Percentiles rank a stretch among this genome's conserved stretches.
phyloP scores from a whole-genome alignment of 768 basidiomycete genomes.

The Galerina sulciceps region DNA sequence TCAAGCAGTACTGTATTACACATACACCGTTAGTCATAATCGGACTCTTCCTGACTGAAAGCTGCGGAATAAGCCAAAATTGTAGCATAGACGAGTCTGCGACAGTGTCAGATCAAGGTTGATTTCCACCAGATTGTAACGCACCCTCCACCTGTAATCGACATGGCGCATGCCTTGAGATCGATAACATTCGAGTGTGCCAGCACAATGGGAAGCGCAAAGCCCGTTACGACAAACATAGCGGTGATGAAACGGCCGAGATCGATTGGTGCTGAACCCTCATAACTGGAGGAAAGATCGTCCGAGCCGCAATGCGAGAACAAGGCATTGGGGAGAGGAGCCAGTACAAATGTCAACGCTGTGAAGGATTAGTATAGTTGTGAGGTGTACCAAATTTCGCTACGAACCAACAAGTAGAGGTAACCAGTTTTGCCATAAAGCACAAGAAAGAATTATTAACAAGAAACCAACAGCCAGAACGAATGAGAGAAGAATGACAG shows the following conservation, averaged over 20 bases:
- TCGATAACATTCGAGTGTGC: conserved; percentile 91
- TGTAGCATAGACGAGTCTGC: conserved; percentile 85
- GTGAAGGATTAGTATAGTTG: conserved; percentile 3
- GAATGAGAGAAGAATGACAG: conserved; percentile 95
- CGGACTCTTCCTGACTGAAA: conserved; percentile 82
- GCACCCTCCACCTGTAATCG: conserved; percentile 90
- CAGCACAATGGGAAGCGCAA: conserved; percentile 89
- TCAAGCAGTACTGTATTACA: conserved; percentile 10
- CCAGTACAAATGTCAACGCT: conserved; percentile 95
- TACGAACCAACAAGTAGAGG: conserved; percentile 92
- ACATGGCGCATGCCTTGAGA: conserved; percentile 89
- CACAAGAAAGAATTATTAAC: conserved; percentile 96
- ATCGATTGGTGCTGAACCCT: conserved; percentile 74
- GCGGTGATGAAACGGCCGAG: conserved; percentile 95
- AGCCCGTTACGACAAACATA: conserved; percentile 88
- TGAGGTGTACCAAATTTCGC: not conserved
- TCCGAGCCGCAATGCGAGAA: conserved; percentile 93
- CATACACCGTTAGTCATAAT: conserved; percentile 60
- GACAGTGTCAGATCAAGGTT: conserved; percentile 2
- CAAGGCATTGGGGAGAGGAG: conserved; percentile 92
- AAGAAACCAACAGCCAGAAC: conserved; percentile 98
- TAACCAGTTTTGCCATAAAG: conserved; percentile 95
- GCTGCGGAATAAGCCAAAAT: conserved; percentile 87
- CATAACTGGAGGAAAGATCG: conserved; percentile 83
- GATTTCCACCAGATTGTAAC: conserved; percentile 28